These are phyloP conservation scores for Trichoderma breve DNA, from an alignment of 2,329 filamentous ascomycete species.

Conservation along the genomic window DNA sequence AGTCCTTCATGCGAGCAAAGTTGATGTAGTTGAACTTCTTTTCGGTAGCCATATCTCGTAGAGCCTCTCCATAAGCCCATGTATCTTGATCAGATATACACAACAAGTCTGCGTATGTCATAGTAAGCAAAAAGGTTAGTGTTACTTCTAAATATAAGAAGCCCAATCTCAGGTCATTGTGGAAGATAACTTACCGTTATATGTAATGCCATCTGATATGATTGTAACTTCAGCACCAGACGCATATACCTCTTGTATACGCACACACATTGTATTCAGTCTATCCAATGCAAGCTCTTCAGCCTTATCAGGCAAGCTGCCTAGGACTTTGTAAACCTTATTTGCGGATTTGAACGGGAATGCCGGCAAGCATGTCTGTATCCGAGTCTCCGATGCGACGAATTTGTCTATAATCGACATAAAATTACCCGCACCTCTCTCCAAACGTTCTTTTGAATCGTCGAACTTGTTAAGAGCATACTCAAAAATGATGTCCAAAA, in stretches of 20 bases:
- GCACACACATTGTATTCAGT: conserved; percentile 30
- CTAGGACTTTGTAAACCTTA: conserved; percentile 35
- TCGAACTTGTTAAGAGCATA: conserved; percentile 31
- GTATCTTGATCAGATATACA: conserved; percentile 46
- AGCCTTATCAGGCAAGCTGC: conserved; percentile 32
- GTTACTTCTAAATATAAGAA: not conserved
- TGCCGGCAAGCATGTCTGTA: conserved; percentile 31
- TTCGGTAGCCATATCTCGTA: conserved; percentile 36
- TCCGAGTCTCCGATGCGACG: conserved; percentile 22
- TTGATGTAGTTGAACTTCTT: not conserved
- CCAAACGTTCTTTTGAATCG: conserved; percentile 23
- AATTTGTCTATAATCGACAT: conserved; percentile 26
- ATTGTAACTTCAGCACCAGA: conserved; percentile 39
- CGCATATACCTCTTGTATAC: conserved; percentile 29
- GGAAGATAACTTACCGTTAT: conserved; percentile 44
- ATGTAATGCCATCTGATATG: conserved; percentile 53
- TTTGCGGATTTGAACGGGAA: conserved; percentile 37
- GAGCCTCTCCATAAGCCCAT: conserved; percentile 48
- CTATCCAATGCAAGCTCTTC: conserved; percentile 31
- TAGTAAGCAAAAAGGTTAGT: not conserved
- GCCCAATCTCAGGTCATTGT: accelerated
- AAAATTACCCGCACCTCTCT: conserved; percentile 25
- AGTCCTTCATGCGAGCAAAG: not conserved
- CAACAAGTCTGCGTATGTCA: conserved; percentile 40
- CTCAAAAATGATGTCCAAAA: conserved; percentile 29